Conservation (phyloP, 208 protist species). For the Phytomonas francai region DNA sequence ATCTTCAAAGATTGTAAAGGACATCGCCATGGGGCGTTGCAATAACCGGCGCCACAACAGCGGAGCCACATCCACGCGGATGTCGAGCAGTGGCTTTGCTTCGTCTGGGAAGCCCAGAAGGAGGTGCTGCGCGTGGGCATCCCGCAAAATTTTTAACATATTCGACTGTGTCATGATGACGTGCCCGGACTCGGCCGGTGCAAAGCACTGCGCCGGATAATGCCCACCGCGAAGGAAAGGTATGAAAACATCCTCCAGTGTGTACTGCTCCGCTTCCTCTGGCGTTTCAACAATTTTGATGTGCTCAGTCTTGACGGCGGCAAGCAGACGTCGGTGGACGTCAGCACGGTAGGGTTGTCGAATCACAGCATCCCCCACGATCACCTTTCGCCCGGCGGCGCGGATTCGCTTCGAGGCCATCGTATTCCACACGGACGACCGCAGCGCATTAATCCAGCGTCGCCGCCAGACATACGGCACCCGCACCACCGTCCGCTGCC, state of each 20-base stretch:
- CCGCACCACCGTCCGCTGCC: slow-evolving; percentile 38
- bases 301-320: slow-evolving; percentile 73
- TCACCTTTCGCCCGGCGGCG: slow-evolving; percentile 20
- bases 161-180: slow-evolving; percentile 59
- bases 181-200: slow-evolving; percentile 34
- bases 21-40: slow-evolving; percentile 47
- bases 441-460: slow-evolving; percentile 74
- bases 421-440: slow-evolving; percentile 67
- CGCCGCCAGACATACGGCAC: slow-evolving; percentile 70
- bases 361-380: slow-evolving; percentile 72
- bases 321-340: slow-evolving; percentile 39
- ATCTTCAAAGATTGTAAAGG: slow-evolving; percentile 70
- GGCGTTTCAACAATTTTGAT: slow-evolving; percentile 44
- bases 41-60: slow-evolving; percentile 75
- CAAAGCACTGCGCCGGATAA: slow-evolving; percentile 57
- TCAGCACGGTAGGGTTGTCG: slow-evolving; percentile 45
- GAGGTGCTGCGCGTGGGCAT: slow-evolving; percentile 55
- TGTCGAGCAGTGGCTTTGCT: slow-evolving; percentile 47
- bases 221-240: slow-evolving; percentile 66
- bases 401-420: slow-evolving; percentile 70
- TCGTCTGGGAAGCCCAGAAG: slow-evolving; percentile 57
- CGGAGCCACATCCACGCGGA: slow-evolving; percentile 38
- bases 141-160: slow-evolving; percentile 52
- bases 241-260: slow-evolving; percentile 71
- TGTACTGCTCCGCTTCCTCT: slow-evolving; percentile 35